A percentile compares a stretch with the other conserved stretches of the same genome.
Conservation (phyloP, 495 filamentous ascomycete species). For the Penicillium canariense region DNA sequence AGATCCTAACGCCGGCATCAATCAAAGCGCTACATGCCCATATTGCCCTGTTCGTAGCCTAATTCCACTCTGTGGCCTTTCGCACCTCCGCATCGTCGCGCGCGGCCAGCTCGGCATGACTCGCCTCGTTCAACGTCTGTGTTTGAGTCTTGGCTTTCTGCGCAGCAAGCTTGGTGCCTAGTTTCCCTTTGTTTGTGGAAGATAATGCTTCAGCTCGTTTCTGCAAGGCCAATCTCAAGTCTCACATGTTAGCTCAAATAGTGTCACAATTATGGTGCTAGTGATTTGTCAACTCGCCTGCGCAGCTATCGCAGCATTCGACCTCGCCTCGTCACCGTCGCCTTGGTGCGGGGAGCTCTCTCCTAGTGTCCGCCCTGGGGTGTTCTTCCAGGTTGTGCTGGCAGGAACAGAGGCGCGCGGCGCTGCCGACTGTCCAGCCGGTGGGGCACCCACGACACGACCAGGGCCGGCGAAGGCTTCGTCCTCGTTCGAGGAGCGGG, state of each 20-base stretch:
- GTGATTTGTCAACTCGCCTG: constrained; percentile 47
- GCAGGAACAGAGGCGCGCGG: constrained; percentile 39
- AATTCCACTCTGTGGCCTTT: constrained; percentile 3
- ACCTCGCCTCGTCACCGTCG: constrained; percentile 47
- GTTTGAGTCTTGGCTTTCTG: constrained; percentile 64
- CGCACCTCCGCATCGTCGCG: constrained; percentile 53
- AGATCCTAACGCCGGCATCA: background rate
- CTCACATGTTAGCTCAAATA: background rate
- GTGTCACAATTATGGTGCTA: too few species aligned
- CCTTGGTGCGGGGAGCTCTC: constrained; percentile 26
- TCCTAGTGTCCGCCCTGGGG: constrained; percentile 57
- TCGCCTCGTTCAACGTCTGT: constrained; percentile 56
- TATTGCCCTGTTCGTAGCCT: background rate
- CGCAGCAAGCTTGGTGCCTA: constrained; percentile 58
- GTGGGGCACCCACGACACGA: constrained; percentile 51
- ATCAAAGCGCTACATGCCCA: background rate
- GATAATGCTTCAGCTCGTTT: constrained; percentile 38
- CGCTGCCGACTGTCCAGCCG: constrained; percentile 13
- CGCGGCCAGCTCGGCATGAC: constrained; percentile 52
- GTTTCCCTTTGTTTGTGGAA: constrained; percentile 46
- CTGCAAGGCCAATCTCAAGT: constrained; percentile 15
- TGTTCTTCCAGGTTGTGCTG: constrained; percentile 42
- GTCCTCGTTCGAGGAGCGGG: constrained; percentile 56
- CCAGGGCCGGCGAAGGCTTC: constrained; percentile 60
- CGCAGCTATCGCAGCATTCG: constrained; percentile 64